Conservation (phyloP, 805 yeast species). For the Hanseniaspora mollemarum region DNA sequence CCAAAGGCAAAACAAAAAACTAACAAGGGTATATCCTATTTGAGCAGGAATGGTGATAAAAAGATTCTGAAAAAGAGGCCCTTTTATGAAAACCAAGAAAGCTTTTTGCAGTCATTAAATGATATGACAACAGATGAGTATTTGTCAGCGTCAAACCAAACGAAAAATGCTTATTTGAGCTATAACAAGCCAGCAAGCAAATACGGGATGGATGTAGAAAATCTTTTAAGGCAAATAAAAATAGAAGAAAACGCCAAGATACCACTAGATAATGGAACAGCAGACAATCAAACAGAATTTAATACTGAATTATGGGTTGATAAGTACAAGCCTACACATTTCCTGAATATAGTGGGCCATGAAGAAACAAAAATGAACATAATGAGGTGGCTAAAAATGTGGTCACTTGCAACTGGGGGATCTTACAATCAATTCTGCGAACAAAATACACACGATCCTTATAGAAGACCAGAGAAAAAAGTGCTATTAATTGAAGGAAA, state of each 20-base stretch:
- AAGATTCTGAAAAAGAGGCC: neutral
- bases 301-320: conserved; percentile 40
- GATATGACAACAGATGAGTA: conserved; percentile 6
- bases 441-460: conserved; percentile 34
- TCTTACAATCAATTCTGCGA: conserved; percentile 15
- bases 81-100: neutral
- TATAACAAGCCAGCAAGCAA: conserved; percentile 26
- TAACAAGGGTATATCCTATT: neutral
- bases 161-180: neutral
- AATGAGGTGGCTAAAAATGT: conserved; percentile 52
- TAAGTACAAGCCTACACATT: conserved; percentile 54
- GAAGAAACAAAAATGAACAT: conserved; percentile 51
- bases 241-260: conserved; percentile 17
- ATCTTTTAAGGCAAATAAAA: conserved; percentile 29
- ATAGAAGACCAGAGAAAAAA: conserved; percentile 48
- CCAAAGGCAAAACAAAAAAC: neutral
- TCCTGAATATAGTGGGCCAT: conserved; percentile 58
- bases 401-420: conserved; percentile 32
- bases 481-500: conserved; percentile 78
- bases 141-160: too few relatives aligned
- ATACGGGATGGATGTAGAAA: conserved; percentile 34
- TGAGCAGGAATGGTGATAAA: neutral
- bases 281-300: conserved; percentile 10
- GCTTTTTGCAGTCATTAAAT: neutral
- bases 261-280: neutral